Percentiles rank a stretch among this genome's conserved stretches.
These are phyloP conservation scores for Oryza australiensis DNA, from an alignment of 176 grass and related monocot species.

Conservation along the genomic window DNA sequence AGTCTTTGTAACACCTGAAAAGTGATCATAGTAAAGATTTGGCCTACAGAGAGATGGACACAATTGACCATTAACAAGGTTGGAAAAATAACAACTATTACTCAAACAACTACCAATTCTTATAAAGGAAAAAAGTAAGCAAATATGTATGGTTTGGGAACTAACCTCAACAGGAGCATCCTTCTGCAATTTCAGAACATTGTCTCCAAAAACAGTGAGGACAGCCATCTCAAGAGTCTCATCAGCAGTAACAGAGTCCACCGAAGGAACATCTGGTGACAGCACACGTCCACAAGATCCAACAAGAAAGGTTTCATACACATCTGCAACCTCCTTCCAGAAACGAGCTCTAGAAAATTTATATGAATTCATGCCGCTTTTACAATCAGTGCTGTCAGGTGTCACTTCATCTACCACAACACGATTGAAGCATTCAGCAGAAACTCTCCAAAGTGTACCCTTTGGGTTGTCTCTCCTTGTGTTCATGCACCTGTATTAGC, in stretches of 20 bases:
- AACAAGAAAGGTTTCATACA: slow-evolving; percentile 98
- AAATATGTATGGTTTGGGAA: slow-evolving; percentile 22
- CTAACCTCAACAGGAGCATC: slow-evolving; percentile 86
- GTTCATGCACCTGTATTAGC: slow-evolving; percentile 82
- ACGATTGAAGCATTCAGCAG: slow-evolving; percentile 85
- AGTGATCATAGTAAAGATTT: slow-evolving; percentile 21
- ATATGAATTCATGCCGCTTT: slow-evolving; percentile 60
- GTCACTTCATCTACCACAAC: slow-evolving; percentile 71
- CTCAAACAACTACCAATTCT: background rate
- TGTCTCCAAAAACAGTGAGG: slow-evolving; percentile 69
- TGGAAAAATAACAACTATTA: background rate
- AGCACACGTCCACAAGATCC: slow-evolving; percentile 93
- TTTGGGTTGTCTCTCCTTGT: slow-evolving; percentile 98
- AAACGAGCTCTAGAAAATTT: slow-evolving; percentile 71
- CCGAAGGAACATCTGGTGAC: slow-evolving; percentile 75
- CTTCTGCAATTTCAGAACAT: slow-evolving; percentile 76
- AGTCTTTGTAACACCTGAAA: slow-evolving; percentile 93
- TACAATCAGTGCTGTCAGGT: slow-evolving; percentile 45
- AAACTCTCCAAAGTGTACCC: slow-evolving; percentile 91
- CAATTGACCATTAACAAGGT: slow-evolving; percentile 18
- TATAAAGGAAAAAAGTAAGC: slow-evolving; percentile 22
- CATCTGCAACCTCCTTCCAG: slow-evolving; percentile 96
- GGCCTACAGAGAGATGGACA: slow-evolving; percentile 22
- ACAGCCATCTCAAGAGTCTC: slow-evolving; percentile 91
- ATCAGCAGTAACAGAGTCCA: slow-evolving; percentile 71